Evolutionary conservation across 2,329 filamentous ascomycete genomes (phyloP).

Genomic region (Ophidiomyces ophidiicola): DNA sequence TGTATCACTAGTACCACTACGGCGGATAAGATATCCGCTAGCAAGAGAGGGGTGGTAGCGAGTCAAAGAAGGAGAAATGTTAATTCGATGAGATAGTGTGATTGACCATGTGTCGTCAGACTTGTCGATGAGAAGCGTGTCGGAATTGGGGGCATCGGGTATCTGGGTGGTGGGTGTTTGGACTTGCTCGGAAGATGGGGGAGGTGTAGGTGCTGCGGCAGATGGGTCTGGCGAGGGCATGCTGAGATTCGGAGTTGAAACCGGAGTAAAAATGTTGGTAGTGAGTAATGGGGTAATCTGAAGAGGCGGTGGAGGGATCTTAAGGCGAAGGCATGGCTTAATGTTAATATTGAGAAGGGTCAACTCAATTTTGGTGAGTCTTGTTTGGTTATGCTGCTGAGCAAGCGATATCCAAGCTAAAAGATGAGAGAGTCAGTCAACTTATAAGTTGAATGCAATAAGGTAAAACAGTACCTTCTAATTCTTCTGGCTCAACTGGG

Average conservation of each 20-base stretch:
- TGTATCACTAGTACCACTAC: conserved; percentile 27
- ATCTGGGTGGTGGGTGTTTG: conserved; percentile 24
- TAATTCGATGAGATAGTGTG: conserved; percentile 41
- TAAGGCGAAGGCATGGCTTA: conserved; percentile 27
- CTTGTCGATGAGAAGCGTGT: conserved; percentile 45
- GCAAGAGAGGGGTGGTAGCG: conserved; percentile 30
- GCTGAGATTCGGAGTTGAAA: conserved; percentile 29
- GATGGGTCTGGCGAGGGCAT: conserved; percentile 33
- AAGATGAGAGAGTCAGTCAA: conserved; percentile 16
- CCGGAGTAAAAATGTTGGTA: conserved; percentile 24
- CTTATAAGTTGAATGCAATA: not conserved
- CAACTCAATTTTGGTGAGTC: conserved; percentile 26
- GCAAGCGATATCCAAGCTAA: conserved; percentile 29
- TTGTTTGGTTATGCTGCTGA: conserved; percentile 30
- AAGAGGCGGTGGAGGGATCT: conserved; percentile 24
- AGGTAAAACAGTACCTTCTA: conserved; percentile 31
- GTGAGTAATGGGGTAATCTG: conserved; percentile 22
- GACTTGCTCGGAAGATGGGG: conserved; percentile 9
- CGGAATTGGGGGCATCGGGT: conserved; percentile 38
- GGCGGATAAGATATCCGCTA: conserved; percentile 38
- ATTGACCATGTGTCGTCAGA: conserved; percentile 50
- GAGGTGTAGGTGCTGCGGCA: conserved; percentile 30
- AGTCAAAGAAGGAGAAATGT: conserved; percentile 31
- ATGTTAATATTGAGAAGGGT: conserved; percentile 27
- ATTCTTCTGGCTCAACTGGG: conserved; percentile 40